Base-by-base conservation (phyloP, 495 filamentous ascomycete genomes). In the Podospora didyma region DNA sequence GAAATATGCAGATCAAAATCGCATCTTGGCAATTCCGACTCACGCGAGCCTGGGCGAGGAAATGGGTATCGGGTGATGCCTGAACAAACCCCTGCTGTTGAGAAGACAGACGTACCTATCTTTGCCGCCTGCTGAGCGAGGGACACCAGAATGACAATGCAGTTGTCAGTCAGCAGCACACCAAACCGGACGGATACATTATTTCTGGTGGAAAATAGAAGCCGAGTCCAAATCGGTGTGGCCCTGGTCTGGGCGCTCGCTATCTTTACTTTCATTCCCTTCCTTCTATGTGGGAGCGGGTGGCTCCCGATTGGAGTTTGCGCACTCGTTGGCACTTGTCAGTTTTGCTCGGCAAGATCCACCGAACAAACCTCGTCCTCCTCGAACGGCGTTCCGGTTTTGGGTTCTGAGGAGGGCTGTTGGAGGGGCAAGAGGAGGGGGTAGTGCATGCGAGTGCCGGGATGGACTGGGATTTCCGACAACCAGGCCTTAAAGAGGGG, bases 221-320 rank as follows among this genome's bases (percentile, higher is more conserved):
- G 39, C 5, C 12, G 14, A 7, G n/a, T 42, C 34, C 14, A 42
- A 42, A 42, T 14, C 39, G 50, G 34, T 41, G 11, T 52, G 34
- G 49, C 2, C 12, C 20, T 34, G 22, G 22, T 42, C 35, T 20
- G 16, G 19, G 14, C 45, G 45, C 45, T 1, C 11, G 17, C 22
- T 5, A 12, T 47, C 22, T 37, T 49, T 7, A 16, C 23, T 37
- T 22, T 21, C 11, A 0, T 22, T 39, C 17, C 22, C 20, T 51
- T 22, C 11, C 45, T 11, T 51, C 31, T 52, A 26, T 56, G 23
- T 26, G 58, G 41, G 24, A n/a, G 39, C 46, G 12, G 62, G 60
- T 60, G 26, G 35, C 49, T 62, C 60, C 62, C 62, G 62, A 65
- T 65, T 65, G 62, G 62, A 53, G 53, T 56, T 42, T 44, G 21